These are phyloP conservation scores for Pascua sp. DNA, from an alignment of 1,284 basidiomycete species.

Conservation along the genomic window DNA sequence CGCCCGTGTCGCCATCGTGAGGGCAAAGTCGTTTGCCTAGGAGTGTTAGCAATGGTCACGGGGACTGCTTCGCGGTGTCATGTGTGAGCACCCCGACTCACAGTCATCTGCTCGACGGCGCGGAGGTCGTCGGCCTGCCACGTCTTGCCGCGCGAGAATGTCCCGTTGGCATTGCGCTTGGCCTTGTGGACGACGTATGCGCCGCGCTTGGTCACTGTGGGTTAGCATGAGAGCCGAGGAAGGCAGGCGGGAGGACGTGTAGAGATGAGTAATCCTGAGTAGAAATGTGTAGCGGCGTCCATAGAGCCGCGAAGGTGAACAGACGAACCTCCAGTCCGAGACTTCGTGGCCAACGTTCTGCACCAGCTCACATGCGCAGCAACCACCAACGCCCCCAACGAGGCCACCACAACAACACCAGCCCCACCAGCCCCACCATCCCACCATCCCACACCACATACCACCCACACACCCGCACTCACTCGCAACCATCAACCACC, in stretches of 20 bases:
- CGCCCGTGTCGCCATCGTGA: constrained; percentile 71
- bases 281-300: too few relatives aligned
- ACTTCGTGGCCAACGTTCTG: too few relatives aligned
- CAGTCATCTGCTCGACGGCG: constrained; percentile 69
- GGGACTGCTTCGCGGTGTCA: background rate
- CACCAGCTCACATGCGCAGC: too few relatives aligned
- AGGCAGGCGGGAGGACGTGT: background rate
- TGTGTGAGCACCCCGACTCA: constrained; percentile 49
- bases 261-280: too few relatives aligned
- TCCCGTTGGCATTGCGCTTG: constrained; percentile 89
- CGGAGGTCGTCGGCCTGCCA: constrained; percentile 84
- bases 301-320: too few relatives aligned
- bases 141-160: constrained; percentile 96
- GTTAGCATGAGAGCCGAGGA: background rate
- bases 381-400: too few relatives aligned
- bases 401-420: too few relatives aligned
- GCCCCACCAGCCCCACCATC: too few relatives aligned
- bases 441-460: too few relatives aligned
- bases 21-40: constrained; percentile 67
- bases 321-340: too few relatives aligned
- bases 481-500: constrained; percentile 84
- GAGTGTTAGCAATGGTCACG: background rate
- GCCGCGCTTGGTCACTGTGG: constrained; percentile 61
- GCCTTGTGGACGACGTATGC: constrained; percentile 86
- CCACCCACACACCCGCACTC: constrained; percentile 51